Conservation (phyloP, 441 rosid species). For the Bruguiera hainesii region DNA sequence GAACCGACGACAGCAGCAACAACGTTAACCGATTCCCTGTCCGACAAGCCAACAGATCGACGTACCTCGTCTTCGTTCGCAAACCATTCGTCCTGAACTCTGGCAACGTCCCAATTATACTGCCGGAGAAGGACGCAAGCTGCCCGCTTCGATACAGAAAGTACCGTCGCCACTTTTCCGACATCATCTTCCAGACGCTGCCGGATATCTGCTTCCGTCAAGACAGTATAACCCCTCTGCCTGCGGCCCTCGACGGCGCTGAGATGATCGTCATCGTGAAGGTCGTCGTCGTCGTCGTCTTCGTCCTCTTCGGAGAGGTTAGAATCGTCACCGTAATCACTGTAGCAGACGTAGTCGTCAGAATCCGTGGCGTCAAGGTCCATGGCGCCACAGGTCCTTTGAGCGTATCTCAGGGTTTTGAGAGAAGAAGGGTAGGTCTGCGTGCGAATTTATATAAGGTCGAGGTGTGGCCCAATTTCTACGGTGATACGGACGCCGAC, state of each 20-base stretch:
- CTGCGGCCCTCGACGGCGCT: neutral
- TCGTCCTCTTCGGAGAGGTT: too few relatives aligned
- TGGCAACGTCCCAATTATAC: constrained; percentile 1
- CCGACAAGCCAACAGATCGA: neutral
- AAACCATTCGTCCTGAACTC: constrained; percentile 9
- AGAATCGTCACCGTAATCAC: too few relatives aligned
- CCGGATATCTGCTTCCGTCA: constrained; percentile 13
- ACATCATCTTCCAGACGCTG: neutral
- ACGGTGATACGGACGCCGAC: too few relatives aligned
- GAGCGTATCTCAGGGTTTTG: too few relatives aligned
- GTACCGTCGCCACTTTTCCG: neutral
- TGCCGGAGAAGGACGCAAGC: constrained; percentile 7
- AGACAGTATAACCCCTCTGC: neutral
- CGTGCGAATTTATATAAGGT: too few relatives aligned
- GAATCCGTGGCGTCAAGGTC: too few relatives aligned
- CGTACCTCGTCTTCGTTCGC: constrained; percentile 4
- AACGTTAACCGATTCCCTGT: neutral
- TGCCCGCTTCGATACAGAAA: neutral
- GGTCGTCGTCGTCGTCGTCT: neutral
- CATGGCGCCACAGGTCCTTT: too few relatives aligned
- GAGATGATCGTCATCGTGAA: neutral
- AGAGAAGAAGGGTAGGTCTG: too few relatives aligned
- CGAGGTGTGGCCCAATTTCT: too few relatives aligned
- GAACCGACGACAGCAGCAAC: too few relatives aligned
- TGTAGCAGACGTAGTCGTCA: too few relatives aligned